Evolutionary conservation across 2,329 filamentous ascomycete species (phyloP), one percentile per base, ranked within the genome.

Genomic region (Talaromyces marneffei): DNA sequence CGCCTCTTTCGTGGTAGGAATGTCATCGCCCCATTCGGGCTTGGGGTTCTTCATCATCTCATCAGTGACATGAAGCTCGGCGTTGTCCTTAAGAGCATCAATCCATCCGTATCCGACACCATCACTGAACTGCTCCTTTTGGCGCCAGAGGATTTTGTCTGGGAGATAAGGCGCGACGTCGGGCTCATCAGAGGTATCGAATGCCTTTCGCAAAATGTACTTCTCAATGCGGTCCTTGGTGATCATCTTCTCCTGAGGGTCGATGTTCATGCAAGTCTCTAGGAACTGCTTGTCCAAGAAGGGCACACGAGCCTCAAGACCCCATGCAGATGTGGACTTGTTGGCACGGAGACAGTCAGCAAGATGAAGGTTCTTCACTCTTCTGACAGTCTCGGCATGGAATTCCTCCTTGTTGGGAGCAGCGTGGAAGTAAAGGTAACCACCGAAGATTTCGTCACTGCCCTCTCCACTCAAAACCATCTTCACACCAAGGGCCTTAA

Each of bases 21-120:
- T 85, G 72, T 99, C 95, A 70, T 80, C 79, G 56, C 92, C 93
- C 95, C 95, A 99, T 77, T 97, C 91, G 12, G 91, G 85, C 84
- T 96, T 97, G 66, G 94, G 93, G 85, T 95, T 93, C 83, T 92
- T 92, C 89, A 97, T 91, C 87, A 95, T 92, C 82, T 97, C 93
- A 72, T 99, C 93, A 18, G 90, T 96, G 60, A 99, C 89, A 61
- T 94, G 86, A 66, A 87, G 76, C 79, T 95, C 92, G 35, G 94
- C 94, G 71, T 89, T 90, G 78, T 97, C 94, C 84, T 97, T 97
- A 70, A 99, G 86, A 6, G 88, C 90, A 72, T 99, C 94, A 73
- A 99, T 99, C 94, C 94, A 99, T 65, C 94, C 92, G 80, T 99
- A 99, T 62, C 94, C 94, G 62, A 99, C 94, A 74, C 94, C 95